phyloP scores from a whole-genome alignment of 2,329 filamentous ascomycete genomes.

The Pseudonectria foliicola region DNA sequence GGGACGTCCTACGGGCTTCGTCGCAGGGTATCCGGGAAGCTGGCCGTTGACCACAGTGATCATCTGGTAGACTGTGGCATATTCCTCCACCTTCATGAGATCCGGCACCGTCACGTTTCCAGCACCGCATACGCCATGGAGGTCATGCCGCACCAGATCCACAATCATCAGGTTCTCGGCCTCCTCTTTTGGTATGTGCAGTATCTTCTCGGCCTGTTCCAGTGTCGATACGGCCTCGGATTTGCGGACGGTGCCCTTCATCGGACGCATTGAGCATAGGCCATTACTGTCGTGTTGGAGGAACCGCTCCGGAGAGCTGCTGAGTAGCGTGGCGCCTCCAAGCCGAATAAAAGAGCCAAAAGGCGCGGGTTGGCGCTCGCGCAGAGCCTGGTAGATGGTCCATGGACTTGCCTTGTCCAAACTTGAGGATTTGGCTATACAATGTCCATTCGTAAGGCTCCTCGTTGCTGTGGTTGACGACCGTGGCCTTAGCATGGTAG shows the following conservation, averaged over 20 bases:
- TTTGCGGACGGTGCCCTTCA: conserved; percentile 95
- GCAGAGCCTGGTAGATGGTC: conserved; percentile 65
- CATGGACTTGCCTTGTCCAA: conserved; percentile 41
- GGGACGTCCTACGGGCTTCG: conserved; percentile 8
- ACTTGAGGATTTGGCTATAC: background rate
- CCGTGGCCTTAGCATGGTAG: conserved; percentile 46
- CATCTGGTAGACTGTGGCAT: conserved; percentile 86
- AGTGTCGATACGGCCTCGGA: conserved; percentile 56
- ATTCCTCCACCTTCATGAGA: conserved; percentile 82
- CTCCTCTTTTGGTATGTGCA: conserved; percentile 79
- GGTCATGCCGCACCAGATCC: conserved; percentile 88
- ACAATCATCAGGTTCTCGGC: conserved; percentile 99
- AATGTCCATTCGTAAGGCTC: background rate
- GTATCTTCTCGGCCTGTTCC: conserved; percentile 62
- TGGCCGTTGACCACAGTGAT: conserved; percentile 77
- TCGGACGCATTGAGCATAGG: conserved; percentile 74
- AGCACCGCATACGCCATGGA: conserved; percentile 75
- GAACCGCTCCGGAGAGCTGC: conserved; percentile 85
- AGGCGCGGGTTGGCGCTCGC: conserved; percentile 67
- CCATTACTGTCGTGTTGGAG: conserved; percentile 51
- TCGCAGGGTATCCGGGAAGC: conserved; percentile 30
- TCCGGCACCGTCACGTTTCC: conserved; percentile 68
- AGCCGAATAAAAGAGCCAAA: conserved; percentile 79
- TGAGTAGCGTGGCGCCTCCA: conserved; percentile 62
- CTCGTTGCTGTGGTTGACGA: background rate